Percentiles rank a stretch among this genome's conserved stretches.
These are phyloP conservation scores for Cystobasidium onofrii DNA, from an alignment of 768 basidiomycete genomes.

Conservation along the genomic window DNA sequence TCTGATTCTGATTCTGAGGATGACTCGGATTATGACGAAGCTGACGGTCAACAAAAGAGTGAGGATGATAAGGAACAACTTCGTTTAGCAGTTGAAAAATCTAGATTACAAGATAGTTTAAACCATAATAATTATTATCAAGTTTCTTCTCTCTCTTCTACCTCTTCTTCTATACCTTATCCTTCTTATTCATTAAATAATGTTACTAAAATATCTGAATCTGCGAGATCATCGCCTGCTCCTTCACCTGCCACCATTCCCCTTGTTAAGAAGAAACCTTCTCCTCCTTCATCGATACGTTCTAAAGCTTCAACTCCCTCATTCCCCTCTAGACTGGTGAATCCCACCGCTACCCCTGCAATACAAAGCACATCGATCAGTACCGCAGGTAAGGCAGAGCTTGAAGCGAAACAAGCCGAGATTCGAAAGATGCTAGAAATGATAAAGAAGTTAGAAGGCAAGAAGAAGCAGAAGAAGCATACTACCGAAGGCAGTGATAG, in stretches of 20 bases:
- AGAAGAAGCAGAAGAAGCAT: conserved; percentile 4
- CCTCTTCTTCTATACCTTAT: background rate
- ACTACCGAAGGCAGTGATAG: background rate
- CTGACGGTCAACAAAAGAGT: background rate
- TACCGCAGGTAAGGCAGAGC: background rate
- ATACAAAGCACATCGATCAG: background rate
- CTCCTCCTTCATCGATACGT: background rate
- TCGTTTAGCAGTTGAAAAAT: background rate
- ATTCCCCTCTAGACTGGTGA: background rate
- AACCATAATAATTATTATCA: background rate
- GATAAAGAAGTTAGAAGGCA: conserved; percentile 14
- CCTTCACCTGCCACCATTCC: background rate
- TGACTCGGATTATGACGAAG: background rate
- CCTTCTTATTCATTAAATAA: background rate
- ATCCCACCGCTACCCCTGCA: background rate
- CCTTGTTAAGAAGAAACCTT: background rate
- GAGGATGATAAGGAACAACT: background rate
- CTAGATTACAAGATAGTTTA: background rate
- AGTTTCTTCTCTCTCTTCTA: background rate
- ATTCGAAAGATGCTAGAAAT: conserved; percentile 16
- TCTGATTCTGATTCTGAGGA: conserved; percentile 11
- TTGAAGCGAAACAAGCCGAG: conserved; percentile 20
- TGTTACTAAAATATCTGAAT: background rate
- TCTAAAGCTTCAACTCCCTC: background rate
- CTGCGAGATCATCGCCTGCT: background rate